Base-by-base conservation (phyloP, 2,329 filamentous ascomycete species). In the Sporothrix euskadiensis region DNA sequence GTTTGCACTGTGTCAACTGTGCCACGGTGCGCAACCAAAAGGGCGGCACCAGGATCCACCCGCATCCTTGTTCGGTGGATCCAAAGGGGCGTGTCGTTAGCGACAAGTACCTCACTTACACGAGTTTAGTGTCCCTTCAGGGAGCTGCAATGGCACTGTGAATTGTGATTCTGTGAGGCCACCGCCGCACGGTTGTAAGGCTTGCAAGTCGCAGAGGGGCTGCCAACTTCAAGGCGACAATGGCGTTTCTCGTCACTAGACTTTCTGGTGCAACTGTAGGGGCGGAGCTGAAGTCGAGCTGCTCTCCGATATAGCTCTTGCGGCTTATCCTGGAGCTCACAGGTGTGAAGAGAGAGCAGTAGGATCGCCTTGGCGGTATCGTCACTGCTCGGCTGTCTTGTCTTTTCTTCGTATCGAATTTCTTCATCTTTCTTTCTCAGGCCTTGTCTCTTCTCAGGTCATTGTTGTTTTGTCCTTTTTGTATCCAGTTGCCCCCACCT, bases 21-120 rank as follows among this genome's bases (percentile, higher is more conserved):
- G 57, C 3, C 57, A 41, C 61, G 22, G 32, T 66, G 35, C 59
- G 59, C 59, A 63, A n/a, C 59, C 49, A 44, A 35, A 35, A 35
- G 54, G 6, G 30, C 56, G 56, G 56, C 56, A 19, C 59, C 9
- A 63, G 59, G 59, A 35, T 12, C 59, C 59, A 63, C 59, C 63
- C 63, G 41, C 41, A 49, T 7, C 59, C 63, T 66, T 66, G 22
- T 52, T 12, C 12, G 6, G 26, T 10, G 44, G 65, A 30, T n/a
- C 59, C 14, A 39, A 32, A 10, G 65, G 65, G 65, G 52, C 16
- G 65, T 69, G 65, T 22, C 65, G 44, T 69, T 54, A 69, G 65
- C 16, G 30, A 44, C 22, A 68, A 69, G 65, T 69, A 69, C 44
- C 44, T 52, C 44, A 69, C 44, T 52, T 69, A 52, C 44, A 52